These are phyloP conservation scores for Fraxinus excelsior DNA, from an alignment of 257 asterid genomes.

Conservation along the genomic window DNA sequence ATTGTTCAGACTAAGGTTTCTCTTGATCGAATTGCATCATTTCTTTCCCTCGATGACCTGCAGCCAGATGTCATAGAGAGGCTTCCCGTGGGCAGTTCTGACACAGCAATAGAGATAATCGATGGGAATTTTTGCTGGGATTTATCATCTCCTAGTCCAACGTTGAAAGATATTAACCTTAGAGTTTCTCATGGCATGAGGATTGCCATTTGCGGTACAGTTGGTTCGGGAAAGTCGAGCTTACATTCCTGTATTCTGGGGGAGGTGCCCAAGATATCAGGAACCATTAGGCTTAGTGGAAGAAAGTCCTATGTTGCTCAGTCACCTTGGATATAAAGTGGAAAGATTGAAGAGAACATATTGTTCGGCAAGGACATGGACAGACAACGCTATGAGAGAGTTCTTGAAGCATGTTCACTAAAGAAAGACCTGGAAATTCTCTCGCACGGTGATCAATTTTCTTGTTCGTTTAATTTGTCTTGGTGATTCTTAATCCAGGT, in stretches of 20 bases:
- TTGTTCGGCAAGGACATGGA: constrained; percentile 79
- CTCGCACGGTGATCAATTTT: constrained; percentile 68
- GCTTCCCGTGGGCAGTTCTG: constrained; percentile 53
- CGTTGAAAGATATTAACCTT: constrained; percentile 60
- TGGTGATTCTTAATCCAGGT: background rate
- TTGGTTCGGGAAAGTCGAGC: constrained; percentile 96
- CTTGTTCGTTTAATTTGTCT: background rate
- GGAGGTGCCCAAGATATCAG: constrained; percentile 80
- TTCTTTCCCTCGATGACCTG: constrained; percentile 82
- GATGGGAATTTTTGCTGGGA: constrained; percentile 82
- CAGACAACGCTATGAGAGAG: constrained; percentile 55
- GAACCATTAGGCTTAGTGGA: constrained; percentile 56
- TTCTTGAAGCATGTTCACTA: constrained; percentile 74
- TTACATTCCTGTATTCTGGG: constrained; percentile 75
- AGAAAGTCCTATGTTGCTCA: constrained; percentile 81
- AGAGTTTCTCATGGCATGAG: constrained; percentile 64
- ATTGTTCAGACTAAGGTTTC: constrained; percentile 91
- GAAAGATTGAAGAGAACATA: constrained; percentile 80
- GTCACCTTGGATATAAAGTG: constrained; percentile 92
- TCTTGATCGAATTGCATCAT: constrained; percentile 77
- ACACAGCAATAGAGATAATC: constrained; percentile 57
- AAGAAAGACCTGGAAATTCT: constrained; percentile 81
- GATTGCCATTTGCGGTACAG: constrained; percentile 92
- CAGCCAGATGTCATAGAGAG: constrained; percentile 55
- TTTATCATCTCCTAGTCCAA: constrained; percentile 46